These are phyloP conservation scores for Hymenoscyphus occultus DNA, from an alignment of 2,329 filamentous ascomycete species.

Conservation along the genomic window DNA sequence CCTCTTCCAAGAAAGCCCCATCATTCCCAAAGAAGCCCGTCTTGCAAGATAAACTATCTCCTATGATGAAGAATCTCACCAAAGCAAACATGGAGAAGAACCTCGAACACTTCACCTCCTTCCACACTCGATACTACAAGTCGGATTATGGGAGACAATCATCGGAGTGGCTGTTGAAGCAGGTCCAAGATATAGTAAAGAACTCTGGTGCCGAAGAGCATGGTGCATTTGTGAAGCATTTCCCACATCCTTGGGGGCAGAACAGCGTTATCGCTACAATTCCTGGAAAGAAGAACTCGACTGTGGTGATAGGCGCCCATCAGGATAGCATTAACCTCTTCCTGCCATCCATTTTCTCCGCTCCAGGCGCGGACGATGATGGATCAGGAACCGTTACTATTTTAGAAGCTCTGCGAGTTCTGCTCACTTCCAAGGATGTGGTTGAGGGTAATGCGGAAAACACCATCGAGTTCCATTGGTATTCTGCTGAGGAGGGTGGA, in stretches of 20 bases:
- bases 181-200: constrained; percentile 69
- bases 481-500: constrained; percentile 85
- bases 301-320: constrained; percentile 85
- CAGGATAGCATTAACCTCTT: constrained; percentile 96
- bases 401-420: constrained; percentile 80
- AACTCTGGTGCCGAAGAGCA: constrained; percentile 66
- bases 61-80: constrained; percentile 65
- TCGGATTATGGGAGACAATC: constrained; percentile 77
- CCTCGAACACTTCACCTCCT: constrained; percentile 73
- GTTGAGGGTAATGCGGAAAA: constrained; percentile 71
- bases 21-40: constrained; percentile 65
- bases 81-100: constrained; percentile 75
- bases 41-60: constrained; percentile 63
- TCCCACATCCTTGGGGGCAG: constrained; percentile 84
- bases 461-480: constrained; percentile 96
- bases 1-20: constrained; percentile 43
- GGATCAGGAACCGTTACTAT: constrained; percentile 93
- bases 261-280: constrained; percentile 89
- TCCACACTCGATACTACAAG: constrained; percentile 81
- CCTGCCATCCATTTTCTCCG: constrained; percentile 76
- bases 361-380: constrained; percentile 93
- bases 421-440: constrained; percentile 71
- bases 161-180: constrained; percentile 78
- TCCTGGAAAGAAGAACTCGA: constrained; percentile 79
- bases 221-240: constrained; percentile 67